Conservation (phyloP, 2,329 filamentous ascomycete genomes). For the Colletotrichum somersetense region DNA sequence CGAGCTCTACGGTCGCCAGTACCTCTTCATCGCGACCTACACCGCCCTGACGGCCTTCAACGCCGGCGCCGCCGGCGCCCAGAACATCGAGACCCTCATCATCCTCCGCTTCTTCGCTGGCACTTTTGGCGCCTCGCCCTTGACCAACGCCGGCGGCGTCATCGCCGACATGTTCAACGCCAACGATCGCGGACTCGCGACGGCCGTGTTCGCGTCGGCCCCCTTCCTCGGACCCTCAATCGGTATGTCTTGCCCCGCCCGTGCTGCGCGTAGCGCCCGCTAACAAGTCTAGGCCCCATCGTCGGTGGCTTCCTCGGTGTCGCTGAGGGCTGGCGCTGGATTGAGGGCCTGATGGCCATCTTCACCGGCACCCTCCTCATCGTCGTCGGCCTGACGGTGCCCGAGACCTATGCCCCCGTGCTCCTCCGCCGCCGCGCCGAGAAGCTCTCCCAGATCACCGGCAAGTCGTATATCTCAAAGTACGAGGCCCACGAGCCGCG, state of each 20-base stretch:
- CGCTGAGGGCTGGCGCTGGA: slow-evolving; percentile 77
- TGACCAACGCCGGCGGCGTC: slow-evolving; percentile 73
- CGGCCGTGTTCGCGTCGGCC: slow-evolving; percentile 73
- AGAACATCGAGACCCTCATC: slow-evolving; percentile 70
- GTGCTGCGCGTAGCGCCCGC: slow-evolving; percentile 74
- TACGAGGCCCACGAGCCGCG: slow-evolving; percentile 63
- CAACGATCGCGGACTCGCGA: slow-evolving; percentile 66
- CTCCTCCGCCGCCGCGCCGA: slow-evolving; percentile 46
- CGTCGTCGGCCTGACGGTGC: slow-evolving; percentile 61
- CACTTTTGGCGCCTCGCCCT: slow-evolving; percentile 70
- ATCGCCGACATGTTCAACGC: slow-evolving; percentile 72
- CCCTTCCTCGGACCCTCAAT: slow-evolving; percentile 75
- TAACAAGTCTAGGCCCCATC: slow-evolving; percentile 77
- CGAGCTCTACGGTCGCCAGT: slow-evolving; percentile 71
- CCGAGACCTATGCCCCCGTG: slow-evolving; percentile 49
- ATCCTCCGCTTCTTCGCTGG: slow-evolving; percentile 75
- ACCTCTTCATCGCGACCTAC: slow-evolving; percentile 71
- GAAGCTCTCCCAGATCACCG: slow-evolving; percentile 42
- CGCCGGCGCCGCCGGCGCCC: slow-evolving; percentile 67
- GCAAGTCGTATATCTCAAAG: slow-evolving; percentile 45
- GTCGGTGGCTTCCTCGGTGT: slow-evolving; percentile 76
- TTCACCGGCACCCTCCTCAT: slow-evolving; percentile 58
- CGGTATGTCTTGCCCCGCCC: slow-evolving; percentile 61
- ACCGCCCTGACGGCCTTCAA: slow-evolving; percentile 70
- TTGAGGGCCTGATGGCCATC: slow-evolving; percentile 73